Conservation (phyloP, 352 stramenopile species). For the Blastocystis sp. region DNA sequence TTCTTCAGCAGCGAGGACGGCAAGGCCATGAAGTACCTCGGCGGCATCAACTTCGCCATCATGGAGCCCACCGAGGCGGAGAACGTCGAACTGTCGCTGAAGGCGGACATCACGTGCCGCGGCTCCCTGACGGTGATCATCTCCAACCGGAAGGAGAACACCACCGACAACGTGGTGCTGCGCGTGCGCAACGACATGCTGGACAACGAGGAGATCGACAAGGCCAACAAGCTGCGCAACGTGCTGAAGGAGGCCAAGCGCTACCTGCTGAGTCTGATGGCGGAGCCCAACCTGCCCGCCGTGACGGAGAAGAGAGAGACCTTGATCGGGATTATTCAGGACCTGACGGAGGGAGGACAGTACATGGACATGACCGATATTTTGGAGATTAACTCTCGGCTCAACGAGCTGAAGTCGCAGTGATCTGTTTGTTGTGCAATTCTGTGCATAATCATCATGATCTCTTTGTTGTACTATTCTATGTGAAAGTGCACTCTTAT, state of each 20-base stretch:
- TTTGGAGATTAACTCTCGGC: no score
- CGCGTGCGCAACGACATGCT: background rate
- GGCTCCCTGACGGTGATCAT: conserved; percentile 10
- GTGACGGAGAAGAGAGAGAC: background rate
- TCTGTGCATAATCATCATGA: no score
- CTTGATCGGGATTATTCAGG: background rate
- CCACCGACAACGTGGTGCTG: background rate
- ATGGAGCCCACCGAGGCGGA: background rate
- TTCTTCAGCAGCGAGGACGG: background rate
- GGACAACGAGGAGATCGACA: background rate
- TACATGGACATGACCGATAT: conserved; percentile 6
- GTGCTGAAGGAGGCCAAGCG: conserved; percentile 17
- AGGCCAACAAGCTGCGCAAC: background rate
- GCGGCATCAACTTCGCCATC: background rate
- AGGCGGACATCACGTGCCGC: background rate
- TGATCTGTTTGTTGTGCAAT: no score
- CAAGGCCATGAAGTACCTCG: background rate
- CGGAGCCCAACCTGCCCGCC: background rate
- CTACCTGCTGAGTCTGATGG: conserved; percentile 10
- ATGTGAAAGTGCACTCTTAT: no score
- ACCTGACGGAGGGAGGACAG: background rate
- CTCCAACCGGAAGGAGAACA: background rate
- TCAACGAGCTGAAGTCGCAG: no score
- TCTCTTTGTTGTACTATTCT: no score
- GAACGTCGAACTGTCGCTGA: background rate